Evolutionary conservation across 805 yeast species (phyloP).

Genomic region (Metschnikowia picachoensis): DNA sequence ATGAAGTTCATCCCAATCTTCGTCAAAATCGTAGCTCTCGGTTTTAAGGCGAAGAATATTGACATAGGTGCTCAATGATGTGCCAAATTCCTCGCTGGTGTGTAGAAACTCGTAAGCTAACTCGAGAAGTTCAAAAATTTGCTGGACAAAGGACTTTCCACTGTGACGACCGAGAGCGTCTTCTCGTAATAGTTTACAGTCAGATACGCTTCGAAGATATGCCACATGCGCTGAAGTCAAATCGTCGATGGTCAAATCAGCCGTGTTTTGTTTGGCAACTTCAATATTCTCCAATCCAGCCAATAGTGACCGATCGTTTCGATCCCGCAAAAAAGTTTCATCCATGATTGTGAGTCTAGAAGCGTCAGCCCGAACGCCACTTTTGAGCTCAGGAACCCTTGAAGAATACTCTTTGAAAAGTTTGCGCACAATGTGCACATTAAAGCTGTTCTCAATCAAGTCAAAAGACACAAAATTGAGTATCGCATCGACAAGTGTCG

Average conservation of each 20-base stretch:
- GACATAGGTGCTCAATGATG: slow-evolving; percentile 26
- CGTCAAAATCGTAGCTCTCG: slow-evolving; percentile 12
- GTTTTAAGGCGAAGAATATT: slow-evolving; percentile 24
- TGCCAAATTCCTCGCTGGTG: slow-evolving; percentile 33
- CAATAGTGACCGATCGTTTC: neutral
- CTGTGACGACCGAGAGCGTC: slow-evolving; percentile 28
- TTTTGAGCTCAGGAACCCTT: neutral
- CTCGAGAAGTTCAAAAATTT: slow-evolving; percentile 32
- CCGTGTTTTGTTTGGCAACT: slow-evolving; percentile 6
- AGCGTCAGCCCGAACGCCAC: slow-evolving; percentile 1
- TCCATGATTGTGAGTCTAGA: slow-evolving; percentile 13
- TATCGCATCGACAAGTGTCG: slow-evolving; percentile 40
- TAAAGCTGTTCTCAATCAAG: slow-evolving; percentile 41
- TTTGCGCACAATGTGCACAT: slow-evolving; percentile 21
- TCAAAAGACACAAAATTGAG: slow-evolving; percentile 42
- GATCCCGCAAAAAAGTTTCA: slow-evolving; percentile 3
- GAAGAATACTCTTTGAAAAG: slow-evolving; percentile 15
- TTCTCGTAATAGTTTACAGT: slow-evolving; percentile 31
- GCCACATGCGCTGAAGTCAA: slow-evolving; percentile 10
- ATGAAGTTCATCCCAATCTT: slow-evolving; percentile 28
- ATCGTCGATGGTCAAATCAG: slow-evolving; percentile 17
- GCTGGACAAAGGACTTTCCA: slow-evolving; percentile 28
- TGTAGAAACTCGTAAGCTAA: slow-evolving; percentile 30
- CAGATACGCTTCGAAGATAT: slow-evolving; percentile 20
- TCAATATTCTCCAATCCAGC: neutral